Conservation (phyloP, 169 alveolate genomes). For the Condylostoma magnum region DNA sequence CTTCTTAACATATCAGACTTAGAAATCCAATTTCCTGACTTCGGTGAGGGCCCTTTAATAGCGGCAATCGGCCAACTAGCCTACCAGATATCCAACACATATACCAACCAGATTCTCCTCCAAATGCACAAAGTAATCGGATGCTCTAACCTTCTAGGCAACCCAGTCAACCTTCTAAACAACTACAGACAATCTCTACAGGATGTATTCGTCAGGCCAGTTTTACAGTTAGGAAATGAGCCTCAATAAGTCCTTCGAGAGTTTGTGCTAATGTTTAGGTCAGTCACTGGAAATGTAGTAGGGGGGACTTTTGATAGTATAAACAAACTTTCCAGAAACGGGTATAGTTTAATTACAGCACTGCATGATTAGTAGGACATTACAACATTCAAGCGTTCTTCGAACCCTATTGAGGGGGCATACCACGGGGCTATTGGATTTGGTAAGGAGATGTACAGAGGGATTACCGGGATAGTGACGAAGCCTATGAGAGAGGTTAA, state of each 20-base stretch:
- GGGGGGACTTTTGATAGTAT: constrained; percentile 71
- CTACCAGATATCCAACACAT: too few relatives aligned
- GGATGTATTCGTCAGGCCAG: constrained; percentile 73
- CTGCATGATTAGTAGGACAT: constrained; percentile 36
- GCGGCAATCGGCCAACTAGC: too few relatives aligned
- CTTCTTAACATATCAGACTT: too few relatives aligned
- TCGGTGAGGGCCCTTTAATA: too few relatives aligned
- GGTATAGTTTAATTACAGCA: constrained; percentile 37
- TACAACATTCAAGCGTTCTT: constrained; percentile 2
- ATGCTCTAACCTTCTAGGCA: constrained; percentile 65
- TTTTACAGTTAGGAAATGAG: constrained; percentile 63
- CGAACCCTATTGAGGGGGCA: constrained; percentile 29
- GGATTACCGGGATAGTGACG: constrained; percentile 62
- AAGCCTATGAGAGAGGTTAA: constrained; percentile 66
- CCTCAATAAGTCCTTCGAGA: constrained; percentile 74
- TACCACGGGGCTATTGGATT: constrained; percentile 45
- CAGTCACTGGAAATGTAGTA: constrained; percentile 59
- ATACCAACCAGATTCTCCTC: constrained; percentile 54
- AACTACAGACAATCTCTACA: constrained; percentile 72
- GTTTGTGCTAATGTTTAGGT: constrained; percentile 70
- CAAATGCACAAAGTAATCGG: constrained; percentile 75
- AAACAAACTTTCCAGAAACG: constrained; percentile 67
- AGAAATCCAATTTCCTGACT: too few relatives aligned
- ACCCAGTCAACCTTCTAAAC: constrained; percentile 74
- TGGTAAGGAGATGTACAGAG: constrained; percentile 39